A percentile compares a stretch with the other conserved stretches of the same genome.
phyloP scores from a whole-genome alignment of 1,284 basidiomycete species.

The Irpex sp. region DNA sequence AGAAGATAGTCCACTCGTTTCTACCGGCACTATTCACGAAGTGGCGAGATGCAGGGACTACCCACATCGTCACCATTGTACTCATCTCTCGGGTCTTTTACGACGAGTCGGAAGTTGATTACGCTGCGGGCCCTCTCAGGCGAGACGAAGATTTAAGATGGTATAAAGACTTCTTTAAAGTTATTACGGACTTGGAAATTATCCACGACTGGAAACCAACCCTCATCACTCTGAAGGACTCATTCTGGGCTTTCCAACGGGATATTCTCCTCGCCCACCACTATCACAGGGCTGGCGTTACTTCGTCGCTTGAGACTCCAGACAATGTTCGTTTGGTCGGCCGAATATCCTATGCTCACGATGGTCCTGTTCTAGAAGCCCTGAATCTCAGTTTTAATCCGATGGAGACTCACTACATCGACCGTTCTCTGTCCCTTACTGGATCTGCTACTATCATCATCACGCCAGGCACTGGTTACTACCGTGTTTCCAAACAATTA shows the following conservation, averaged over 20 bases:
- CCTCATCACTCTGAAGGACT: constrained; percentile 83
- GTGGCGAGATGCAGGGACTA: constrained; percentile 83
- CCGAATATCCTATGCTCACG: constrained; percentile 82
- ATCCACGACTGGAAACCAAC: constrained; percentile 86
- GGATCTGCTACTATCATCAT: constrained; percentile 85
- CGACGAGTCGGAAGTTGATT: constrained; percentile 77
- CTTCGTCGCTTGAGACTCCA: constrained; percentile 22
- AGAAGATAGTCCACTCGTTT: constrained; percentile 94
- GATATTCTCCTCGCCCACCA: constrained; percentile 87
- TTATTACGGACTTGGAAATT: constrained; percentile 91
- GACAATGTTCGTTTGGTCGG: constrained; percentile 74
- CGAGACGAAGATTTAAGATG: constrained; percentile 70
- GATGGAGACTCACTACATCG: constrained; percentile 93
- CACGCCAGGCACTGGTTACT: constrained; percentile 94
- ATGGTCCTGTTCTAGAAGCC: constrained; percentile 93
- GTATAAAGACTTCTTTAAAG: constrained; percentile 97
- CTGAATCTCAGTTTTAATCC: constrained; percentile 93
- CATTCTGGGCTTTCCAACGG: constrained; percentile 84
- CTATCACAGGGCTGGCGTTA: constrained; percentile 63
- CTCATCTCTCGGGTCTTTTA: constrained; percentile 95
- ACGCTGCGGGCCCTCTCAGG: constrained; percentile 72
- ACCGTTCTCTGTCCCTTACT: constrained; percentile 92
- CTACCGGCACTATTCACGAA: constrained; percentile 80
- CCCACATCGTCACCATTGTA: constrained; percentile 93
- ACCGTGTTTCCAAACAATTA: constrained; percentile 87